Base-by-base conservation (phyloP, 1,284 basidiomycete genomes). In the Erythrobasidium hasegawianum region DNA sequence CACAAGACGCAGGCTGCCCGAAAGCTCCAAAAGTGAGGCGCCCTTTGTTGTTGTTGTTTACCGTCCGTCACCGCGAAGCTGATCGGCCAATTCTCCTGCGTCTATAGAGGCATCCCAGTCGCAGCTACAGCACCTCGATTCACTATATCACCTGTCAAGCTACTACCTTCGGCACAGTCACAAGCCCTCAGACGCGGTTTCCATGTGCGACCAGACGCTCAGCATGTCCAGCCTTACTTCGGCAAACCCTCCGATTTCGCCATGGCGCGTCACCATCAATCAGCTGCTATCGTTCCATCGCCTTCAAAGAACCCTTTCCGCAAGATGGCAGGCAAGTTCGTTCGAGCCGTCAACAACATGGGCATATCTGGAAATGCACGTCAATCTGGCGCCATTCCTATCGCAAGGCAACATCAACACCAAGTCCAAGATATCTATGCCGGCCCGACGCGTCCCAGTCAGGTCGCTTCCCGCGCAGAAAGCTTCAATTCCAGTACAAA, bases 71-170 rank as follows among this genome's bases (percentile, higher is more conserved):
- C n/a, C 45, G 45, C 45, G n/a, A 24, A 47, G 45, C 33, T 39
- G 41, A 29, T 22, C 38, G 29, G 7, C 57, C 43, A 39, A 41
- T 22, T 14, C 39, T 40, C 5, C 3, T 7, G 5, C n/a, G 16
- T n/a, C n/a, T n/a, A 27, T 24, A 45, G 39, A 27, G 13, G 18
- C 57, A 11, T 58, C 57, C 11, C 47, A 27, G 18, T 58, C 18
- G 40, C 13, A 24, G 40, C 33, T 33, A 33, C 33, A 33, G 33
- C 33, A 47, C 43, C 33, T 9, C 62, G 62, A 1, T 65, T 39
- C 62, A 55, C 55, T 52, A 55, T 45, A 47, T 65, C 62, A 26
- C 62, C 62, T 13, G 62, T 65, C 62, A 65, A 65, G 43, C 56
- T 65, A 24, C 62, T 65, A 14, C 62, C 62, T 45, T n/a, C 43